phyloP scores from a whole-genome alignment of 78 protist genomes.

The Bodo saltans region DNA sequence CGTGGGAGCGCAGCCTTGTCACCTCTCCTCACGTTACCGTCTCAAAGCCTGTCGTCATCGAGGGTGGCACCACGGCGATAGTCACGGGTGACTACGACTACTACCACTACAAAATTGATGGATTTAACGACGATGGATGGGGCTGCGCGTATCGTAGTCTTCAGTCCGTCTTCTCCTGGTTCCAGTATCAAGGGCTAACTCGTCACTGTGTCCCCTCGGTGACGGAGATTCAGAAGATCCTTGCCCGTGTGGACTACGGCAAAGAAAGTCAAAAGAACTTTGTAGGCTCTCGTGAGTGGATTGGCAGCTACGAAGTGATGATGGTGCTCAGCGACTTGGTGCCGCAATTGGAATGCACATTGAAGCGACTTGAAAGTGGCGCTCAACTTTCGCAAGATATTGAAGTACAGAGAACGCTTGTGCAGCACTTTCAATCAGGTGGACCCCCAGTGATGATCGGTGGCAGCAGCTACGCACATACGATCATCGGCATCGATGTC shows the following conservation, averaged over 20 bases:
- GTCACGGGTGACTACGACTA: constrained; percentile 64
- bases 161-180: constrained; percentile 70
- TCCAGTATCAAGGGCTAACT: constrained; percentile 36
- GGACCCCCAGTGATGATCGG: constrained; percentile 81
- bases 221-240: constrained; percentile 54
- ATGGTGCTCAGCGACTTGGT: constrained; percentile 37
- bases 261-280: constrained; percentile 31
- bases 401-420: not conserved
- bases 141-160: constrained; percentile 85
- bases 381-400: not conserved
- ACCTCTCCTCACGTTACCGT: too few species aligned
- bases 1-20: too few species aligned
- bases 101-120: constrained; percentile 66
- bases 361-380: not conserved
- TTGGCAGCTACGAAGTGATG: constrained; percentile 70
- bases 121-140: constrained; percentile 74
- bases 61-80: too few species aligned
- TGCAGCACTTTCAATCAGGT: constrained; percentile 58
- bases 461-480: constrained; percentile 77
- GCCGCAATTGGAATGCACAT: constrained; percentile 49
- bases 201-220: constrained; percentile 46
- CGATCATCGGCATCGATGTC: constrained; percentile 62
- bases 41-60: too few species aligned
- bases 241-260: constrained; percentile 56
- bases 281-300: constrained; percentile 63